Percentiles rank a stretch among this genome's conserved stretches.
Conservation (phyloP, 1,284 basidiomycete species). For the Pterula multifida region DNA sequence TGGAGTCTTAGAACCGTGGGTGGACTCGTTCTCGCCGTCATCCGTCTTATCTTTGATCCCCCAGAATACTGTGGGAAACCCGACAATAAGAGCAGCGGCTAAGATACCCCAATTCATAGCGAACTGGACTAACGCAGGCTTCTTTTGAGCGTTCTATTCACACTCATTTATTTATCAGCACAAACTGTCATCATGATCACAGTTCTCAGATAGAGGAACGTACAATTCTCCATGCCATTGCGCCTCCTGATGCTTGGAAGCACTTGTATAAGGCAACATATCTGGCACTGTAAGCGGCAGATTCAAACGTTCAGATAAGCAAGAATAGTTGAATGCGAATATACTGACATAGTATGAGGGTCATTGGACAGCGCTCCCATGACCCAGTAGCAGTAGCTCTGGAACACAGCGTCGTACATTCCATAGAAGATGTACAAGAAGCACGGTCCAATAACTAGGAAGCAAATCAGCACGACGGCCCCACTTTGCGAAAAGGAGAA, state of each 20-base stretch:
- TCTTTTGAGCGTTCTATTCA: neutral
- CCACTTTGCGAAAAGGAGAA: neutral
- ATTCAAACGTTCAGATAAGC: too few relatives aligned
- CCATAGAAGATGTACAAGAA: conserved; percentile 27
- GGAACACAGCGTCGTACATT: conserved; percentile 48
- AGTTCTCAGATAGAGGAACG: conserved; percentile 16
- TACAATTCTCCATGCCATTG: conserved; percentile 17
- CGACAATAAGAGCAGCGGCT: neutral
- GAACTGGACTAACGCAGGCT: neutral
- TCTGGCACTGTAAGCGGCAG: neutral
- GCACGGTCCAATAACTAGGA: neutral
- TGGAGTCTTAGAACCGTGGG: too few relatives aligned
- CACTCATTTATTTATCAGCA: too few relatives aligned
- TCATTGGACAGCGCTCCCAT: conserved; percentile 54
- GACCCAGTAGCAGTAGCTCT: conserved; percentile 46
- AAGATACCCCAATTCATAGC: neutral
- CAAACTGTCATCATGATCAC: too few relatives aligned
- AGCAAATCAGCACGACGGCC: neutral
- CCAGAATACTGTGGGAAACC: neutral
- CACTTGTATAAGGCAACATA: conserved; percentile 15
- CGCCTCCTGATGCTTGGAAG: conserved; percentile 17
- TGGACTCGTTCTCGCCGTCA: neutral
- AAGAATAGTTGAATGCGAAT: too few relatives aligned
- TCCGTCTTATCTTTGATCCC: neutral
- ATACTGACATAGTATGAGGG: conserved; percentile 16